Base-by-base conservation (phyloP, 106 monocot genomes). In the Phalaenopsis equestris region DNA sequence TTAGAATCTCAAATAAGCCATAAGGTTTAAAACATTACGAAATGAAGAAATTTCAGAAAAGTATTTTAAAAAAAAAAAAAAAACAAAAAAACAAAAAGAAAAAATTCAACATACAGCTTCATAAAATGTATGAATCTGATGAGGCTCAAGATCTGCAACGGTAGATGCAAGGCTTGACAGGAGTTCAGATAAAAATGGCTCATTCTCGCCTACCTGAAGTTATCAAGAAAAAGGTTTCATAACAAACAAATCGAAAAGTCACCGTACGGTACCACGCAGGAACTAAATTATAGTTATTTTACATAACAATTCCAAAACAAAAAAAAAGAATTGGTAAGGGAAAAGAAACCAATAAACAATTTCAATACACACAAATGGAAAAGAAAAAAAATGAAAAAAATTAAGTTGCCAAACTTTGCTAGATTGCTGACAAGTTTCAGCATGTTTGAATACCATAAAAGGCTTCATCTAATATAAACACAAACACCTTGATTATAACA, bases 51-150 rank as follows among this genome's bases (percentile, higher is more conserved):
- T 5, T 55, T 52, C 14, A 70, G 3, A 73, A 58, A 61, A 14
- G 30, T 38, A 64, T 19, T 42, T 15, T 46, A 41, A 24, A 19
- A 5, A 49, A 6, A 39, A 72, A 38, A 72, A 49, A 8, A 30
- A 21, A 43, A 49, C 30, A 30, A 30, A 30, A 30, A 30, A 38
- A 5, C 43, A 6, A 39, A 72, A 42, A 72, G 45, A 4, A 30
- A 21, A 43, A 49, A 48, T 76, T 1, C 21, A 65, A 75, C 64
- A 79, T 93, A 93, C 93, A 56, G 95, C 87, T 91, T 99, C 95
- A 84, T 93, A 94, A 75, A 99, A 99, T 42, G 99, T 83, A 85
- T 99, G 99, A 84, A 99, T 99, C 83, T 99, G 99, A 81, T 99
- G 99, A 76, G 93, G 95, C 83, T 99, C 95, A 70, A 99, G 88